phyloP scores from a whole-genome alignment of 305 asterid genomes.

The Fraxinus floribunda region DNA sequence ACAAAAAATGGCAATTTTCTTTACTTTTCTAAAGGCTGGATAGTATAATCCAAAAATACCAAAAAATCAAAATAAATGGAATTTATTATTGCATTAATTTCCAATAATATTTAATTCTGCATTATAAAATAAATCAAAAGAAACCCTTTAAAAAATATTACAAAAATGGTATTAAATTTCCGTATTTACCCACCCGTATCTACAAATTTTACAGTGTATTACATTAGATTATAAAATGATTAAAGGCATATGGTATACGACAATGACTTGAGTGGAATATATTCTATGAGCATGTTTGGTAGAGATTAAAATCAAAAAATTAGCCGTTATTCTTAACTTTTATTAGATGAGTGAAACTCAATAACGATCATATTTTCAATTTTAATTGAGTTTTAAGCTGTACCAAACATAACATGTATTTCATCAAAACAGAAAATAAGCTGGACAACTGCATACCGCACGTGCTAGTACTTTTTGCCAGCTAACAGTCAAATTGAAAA shows the following conservation, averaged over 20 bases:
- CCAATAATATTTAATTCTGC: neutral
- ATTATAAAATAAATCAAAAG: too few relatives aligned
- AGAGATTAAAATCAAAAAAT: too few relatives aligned
- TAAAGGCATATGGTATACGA: neutral
- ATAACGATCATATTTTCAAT: too few relatives aligned
- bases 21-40: neutral
- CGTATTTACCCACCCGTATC: neutral
- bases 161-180: neutral
- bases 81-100: neutral
- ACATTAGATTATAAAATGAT: neutral
- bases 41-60: neutral
- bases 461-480: neutral
- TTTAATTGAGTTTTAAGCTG: too few relatives aligned
- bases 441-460: neutral
- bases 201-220: neutral
- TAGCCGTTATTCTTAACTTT: too few relatives aligned
- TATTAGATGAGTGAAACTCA: too few relatives aligned
- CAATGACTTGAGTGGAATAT: neutral
- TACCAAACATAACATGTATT: too few relatives aligned
- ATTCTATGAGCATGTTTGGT: neutral
- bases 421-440: neutral
- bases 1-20: neutral
- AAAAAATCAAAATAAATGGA: neutral
- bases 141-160: neutral
- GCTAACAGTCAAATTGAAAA: neutral